These are phyloP conservation scores for Diplotaxis tenuifolia DNA, from an alignment of 345 rosid species.

Conservation along the genomic window DNA sequence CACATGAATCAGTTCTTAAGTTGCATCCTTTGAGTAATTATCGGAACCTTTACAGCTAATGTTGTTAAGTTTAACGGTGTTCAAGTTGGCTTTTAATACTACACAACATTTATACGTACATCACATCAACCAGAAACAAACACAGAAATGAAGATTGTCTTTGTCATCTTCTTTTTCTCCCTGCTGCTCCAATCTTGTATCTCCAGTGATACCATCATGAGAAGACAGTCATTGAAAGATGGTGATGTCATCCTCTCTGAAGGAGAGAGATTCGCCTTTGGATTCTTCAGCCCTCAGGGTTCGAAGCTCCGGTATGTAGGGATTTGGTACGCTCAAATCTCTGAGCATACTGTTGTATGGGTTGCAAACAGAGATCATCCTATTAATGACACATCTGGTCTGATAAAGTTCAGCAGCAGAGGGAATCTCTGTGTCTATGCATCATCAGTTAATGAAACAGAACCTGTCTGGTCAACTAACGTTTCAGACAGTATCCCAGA, in stretches of 20 bases:
- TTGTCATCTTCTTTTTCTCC: conserved; percentile 15
- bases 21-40: conserved; percentile 3
- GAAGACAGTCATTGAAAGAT: conserved; percentile 38
- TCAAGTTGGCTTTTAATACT: conserved; percentile 15
- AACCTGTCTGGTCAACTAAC: conserved; percentile 21
- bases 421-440: conserved; percentile 29
- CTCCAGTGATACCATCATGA: conserved; percentile 34
- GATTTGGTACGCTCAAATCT: conserved; percentile 60
- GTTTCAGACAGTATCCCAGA: background rate
- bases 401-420: conserved; percentile 24
- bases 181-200: conserved; percentile 17
- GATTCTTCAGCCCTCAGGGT: conserved; percentile 54
- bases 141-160: conserved; percentile 7
- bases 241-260: conserved; percentile 44
- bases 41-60: conserved; percentile 18
- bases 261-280: conserved; percentile 43
- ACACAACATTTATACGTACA: background rate
- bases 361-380: conserved; percentile 59
- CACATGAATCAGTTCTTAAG: conserved; percentile 34
- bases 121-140: background rate
- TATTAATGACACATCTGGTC: conserved; percentile 8
- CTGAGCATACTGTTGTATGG: conserved; percentile 57
- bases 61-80: conserved; percentile 14
- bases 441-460: conserved; percentile 17
- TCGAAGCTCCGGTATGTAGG: conserved; percentile 60